A percentile compares a stretch with the other conserved stretches of the same genome.
Conservation (phyloP, 208 protist species). For the Novymonas esmeraldas region DNA sequence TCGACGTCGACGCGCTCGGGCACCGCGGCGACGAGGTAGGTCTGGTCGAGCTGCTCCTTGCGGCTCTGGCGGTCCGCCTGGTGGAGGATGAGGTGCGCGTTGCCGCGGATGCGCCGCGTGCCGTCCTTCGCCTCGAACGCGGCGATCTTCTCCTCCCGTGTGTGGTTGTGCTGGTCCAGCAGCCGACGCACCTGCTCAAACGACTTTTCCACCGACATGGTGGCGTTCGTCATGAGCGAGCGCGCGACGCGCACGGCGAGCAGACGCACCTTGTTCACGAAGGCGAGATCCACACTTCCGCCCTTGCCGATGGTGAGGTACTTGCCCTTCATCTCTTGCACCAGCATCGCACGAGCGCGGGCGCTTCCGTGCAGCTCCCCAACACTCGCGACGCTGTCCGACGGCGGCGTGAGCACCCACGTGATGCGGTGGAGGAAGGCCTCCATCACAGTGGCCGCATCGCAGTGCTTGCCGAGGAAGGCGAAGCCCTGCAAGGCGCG, state of each 20-base stretch:
- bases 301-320: slow-evolving; percentile 76
- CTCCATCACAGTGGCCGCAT: slow-evolving; percentile 71
- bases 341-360: slow-evolving; percentile 56
- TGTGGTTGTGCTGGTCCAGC: slow-evolving; percentile 73
- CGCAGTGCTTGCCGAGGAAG: slow-evolving; percentile 79
- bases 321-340: slow-evolving; percentile 81
- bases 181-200: slow-evolving; percentile 66
- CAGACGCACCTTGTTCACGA: slow-evolving; percentile 87
- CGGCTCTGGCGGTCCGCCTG: slow-evolving; percentile 40
- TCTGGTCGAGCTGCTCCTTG: slow-evolving; percentile 71
- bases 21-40: slow-evolving; percentile 69
- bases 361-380: slow-evolving; percentile 63
- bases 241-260: slow-evolving; percentile 84
- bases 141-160: slow-evolving; percentile 79
- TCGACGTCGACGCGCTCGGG: slow-evolving; percentile 89
- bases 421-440: slow-evolving; percentile 80
- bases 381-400: slow-evolving; percentile 36
- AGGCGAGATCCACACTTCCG: slow-evolving; percentile 73
- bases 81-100: slow-evolving; percentile 70
- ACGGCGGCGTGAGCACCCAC: slow-evolving; percentile 87
- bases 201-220: slow-evolving; percentile 71
- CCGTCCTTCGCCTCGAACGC: slow-evolving; percentile 90
- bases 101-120: slow-evolving; percentile 84
- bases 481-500: slow-evolving; percentile 84
- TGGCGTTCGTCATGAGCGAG: slow-evolving; percentile 82